phyloP scores from a whole-genome alignment of 805 yeast genomes.

The Saccharomycopsis babjevae region DNA sequence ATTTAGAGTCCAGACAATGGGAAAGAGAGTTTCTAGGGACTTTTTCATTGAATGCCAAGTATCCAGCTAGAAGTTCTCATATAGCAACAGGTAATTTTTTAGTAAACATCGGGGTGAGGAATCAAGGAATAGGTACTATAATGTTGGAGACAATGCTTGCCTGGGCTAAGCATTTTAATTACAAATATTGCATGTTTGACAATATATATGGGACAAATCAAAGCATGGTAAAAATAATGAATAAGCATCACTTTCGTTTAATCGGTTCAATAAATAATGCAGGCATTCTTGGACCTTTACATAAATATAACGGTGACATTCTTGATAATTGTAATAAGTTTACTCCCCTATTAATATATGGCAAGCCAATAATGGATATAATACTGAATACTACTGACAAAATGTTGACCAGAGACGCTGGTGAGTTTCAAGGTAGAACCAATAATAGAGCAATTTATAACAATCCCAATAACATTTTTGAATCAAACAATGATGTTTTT shows the following conservation, averaged over 20 bases:
- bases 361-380: not conserved
- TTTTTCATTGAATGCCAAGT: conserved; percentile 76
- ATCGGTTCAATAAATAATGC: not conserved
- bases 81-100: conserved; percentile 84
- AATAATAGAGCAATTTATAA: not conserved
- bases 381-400: not conserved
- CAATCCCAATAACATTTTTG: not conserved
- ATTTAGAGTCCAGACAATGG: conserved; percentile 45
- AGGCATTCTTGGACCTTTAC: not conserved
- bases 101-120: conserved; percentile 88
- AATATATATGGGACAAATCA: conserved; percentile 82
- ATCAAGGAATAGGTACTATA: conserved; percentile 83
- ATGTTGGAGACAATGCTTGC: conserved; percentile 73
- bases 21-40: conserved; percentile 88
- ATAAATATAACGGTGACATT: not conserved
- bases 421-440: not conserved
- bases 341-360: not conserved
- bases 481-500: not conserved
- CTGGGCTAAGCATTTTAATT: conserved; percentile 89
- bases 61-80: conserved; percentile 88
- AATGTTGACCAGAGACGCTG: not conserved
- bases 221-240: conserved; percentile 72
- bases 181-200: conserved; percentile 74
- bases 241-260: conserved; percentile 61
- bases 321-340: not conserved